phyloP scores from a whole-genome alignment of 1,284 basidiomycete species.

The Pterula multifida region DNA sequence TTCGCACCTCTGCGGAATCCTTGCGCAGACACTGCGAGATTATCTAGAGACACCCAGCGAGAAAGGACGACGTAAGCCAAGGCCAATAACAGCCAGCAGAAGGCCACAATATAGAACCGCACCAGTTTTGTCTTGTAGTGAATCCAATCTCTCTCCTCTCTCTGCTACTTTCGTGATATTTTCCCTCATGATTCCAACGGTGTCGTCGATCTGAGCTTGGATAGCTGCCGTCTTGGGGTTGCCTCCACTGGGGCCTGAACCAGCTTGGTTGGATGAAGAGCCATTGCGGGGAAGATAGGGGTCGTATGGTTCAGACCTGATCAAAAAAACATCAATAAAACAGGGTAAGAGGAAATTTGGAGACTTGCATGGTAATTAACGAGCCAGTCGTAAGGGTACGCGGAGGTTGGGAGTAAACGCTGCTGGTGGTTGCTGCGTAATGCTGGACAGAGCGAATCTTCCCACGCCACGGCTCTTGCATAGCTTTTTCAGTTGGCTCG shows the following conservation, averaged over 20 bases:
- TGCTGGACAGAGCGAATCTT: background rate
- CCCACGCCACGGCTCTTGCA: background rate
- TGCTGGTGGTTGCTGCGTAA: constrained; percentile 2
- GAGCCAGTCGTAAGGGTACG: constrained; percentile 1
- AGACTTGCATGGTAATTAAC: constrained; percentile 1
- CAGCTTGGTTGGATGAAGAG: constrained; percentile 45
- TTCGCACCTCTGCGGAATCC: constrained; percentile 97
- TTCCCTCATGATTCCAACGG: constrained; percentile 94
- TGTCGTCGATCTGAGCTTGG: constrained; percentile 90
- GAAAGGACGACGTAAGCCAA: constrained; percentile 3
- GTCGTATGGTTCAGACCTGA: constrained; percentile 89
- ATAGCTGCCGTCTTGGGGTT: constrained; percentile 87
- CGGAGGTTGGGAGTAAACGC: background rate
- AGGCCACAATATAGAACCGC: constrained; percentile 19
- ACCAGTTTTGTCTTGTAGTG: constrained; percentile 97
- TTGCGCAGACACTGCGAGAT: constrained; percentile 96
- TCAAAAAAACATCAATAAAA: background rate
- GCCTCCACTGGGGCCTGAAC: constrained; percentile 31
- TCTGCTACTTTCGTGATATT: constrained; percentile 96
- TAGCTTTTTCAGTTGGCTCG: no score
- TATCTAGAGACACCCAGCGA: constrained; percentile 46
- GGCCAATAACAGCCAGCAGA: constrained; percentile 3
- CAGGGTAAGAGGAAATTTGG: background rate
- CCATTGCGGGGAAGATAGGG: constrained; percentile 85
- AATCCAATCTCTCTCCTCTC: constrained; percentile 88